phyloP scores from a whole-genome alignment of 306 rosid genomes.

The Crotalaria pallida region DNA sequence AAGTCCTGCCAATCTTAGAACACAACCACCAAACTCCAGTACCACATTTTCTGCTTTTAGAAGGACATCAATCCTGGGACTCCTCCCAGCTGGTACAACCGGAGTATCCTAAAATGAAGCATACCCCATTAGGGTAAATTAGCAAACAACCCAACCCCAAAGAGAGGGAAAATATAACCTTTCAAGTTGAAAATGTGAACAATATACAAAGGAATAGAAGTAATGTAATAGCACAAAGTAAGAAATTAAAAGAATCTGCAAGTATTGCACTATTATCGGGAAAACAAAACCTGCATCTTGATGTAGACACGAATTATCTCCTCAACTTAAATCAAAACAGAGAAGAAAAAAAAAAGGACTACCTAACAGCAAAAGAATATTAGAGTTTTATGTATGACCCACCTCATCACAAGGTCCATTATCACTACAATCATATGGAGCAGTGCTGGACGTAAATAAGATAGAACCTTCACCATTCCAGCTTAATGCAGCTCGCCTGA shows the following conservation, averaged over 20 bases:
- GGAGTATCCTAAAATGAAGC: slow-evolving; percentile 65
- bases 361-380: not conserved
- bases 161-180: not conserved
- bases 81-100: slow-evolving; percentile 72
- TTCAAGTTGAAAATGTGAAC: not conserved
- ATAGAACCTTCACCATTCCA: slow-evolving; percentile 92
- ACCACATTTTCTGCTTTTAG: slow-evolving; percentile 73
- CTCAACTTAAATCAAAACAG: slow-evolving; percentile 1
- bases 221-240: not conserved
- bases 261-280: not conserved
- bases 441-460: slow-evolving; percentile 89
- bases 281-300: not conserved
- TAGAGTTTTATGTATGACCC: slow-evolving; percentile 21
- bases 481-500: slow-evolving; percentile 59
- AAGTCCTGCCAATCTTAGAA: slow-evolving; percentile 89
- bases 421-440: slow-evolving; percentile 76
- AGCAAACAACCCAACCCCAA: not conserved
- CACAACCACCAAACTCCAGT: slow-evolving; percentile 68
- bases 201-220: not conserved
- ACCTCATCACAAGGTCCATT: slow-evolving; percentile 92
- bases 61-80: slow-evolving; percentile 73
- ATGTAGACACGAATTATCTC: not conserved
- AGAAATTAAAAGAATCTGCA: slow-evolving; percentile 4
- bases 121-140: slow-evolving; percentile 15
- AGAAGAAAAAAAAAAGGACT: not conserved